phyloP scores from a whole-genome alignment of 192 early-diverging fungal genomes.

The Rhizophagus clarus region DNA sequence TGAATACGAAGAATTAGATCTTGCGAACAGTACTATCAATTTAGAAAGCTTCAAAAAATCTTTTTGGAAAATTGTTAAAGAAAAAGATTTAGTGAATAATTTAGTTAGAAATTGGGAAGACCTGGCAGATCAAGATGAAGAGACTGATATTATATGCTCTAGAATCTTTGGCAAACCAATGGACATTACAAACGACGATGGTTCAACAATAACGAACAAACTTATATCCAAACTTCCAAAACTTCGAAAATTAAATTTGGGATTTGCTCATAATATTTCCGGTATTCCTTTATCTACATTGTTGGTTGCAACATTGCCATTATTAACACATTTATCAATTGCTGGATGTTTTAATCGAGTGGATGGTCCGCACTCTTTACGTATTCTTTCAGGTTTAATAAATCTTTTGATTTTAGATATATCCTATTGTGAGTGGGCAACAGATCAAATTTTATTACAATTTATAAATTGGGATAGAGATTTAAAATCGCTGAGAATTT shows the following conservation, averaged over 20 bases:
- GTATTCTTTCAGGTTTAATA: slow-evolving; percentile 22
- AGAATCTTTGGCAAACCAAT: neutral
- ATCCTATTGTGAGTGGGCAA: slow-evolving; percentile 27
- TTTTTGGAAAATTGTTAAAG: slow-evolving; percentile 23
- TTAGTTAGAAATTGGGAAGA: slow-evolving; percentile 26
- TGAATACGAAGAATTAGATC: slow-evolving; percentile 29
- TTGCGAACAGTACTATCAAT: slow-evolving; percentile 15
- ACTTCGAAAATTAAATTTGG: slow-evolving; percentile 14
- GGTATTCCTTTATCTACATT: neutral
- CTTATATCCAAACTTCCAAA: slow-evolving; percentile 12
- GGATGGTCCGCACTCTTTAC: slow-evolving; percentile 15
- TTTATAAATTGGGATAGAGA: slow-evolving; percentile 29
- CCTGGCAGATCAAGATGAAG: slow-evolving; percentile 17
- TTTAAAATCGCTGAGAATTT: slow-evolving; percentile 19
- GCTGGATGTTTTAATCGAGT: slow-evolving; percentile 26
- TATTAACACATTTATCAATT: slow-evolving; percentile 33
- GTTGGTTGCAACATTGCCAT: slow-evolving; percentile 9
- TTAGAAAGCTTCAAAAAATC: slow-evolving; percentile 16
- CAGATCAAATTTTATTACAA: slow-evolving; percentile 18
- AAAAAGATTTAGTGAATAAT: slow-evolving; percentile 16
- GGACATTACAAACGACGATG: neutral
- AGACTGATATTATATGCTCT: slow-evolving; percentile 3
- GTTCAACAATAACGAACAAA: neutral
- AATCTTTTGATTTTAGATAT: slow-evolving; percentile 28
- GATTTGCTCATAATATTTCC: slow-evolving; percentile 12